phyloP scores from a whole-genome alignment of 2,329 filamentous ascomycete species.

The Purpureocillium lavendulum region DNA sequence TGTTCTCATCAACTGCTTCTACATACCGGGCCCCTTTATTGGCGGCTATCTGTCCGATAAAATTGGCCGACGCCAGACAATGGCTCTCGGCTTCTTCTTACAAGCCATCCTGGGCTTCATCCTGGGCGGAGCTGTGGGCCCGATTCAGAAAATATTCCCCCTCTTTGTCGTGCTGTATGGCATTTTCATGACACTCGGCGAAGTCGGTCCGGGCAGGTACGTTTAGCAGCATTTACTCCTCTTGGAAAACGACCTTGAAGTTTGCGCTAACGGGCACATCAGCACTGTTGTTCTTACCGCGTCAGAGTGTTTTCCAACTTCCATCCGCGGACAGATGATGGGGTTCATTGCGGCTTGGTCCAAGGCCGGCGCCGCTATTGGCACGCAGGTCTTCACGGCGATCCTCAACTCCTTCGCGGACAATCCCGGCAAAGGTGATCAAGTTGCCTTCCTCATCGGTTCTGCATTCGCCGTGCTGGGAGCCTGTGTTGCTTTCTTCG shows the following conservation, averaged over 20 bases:
- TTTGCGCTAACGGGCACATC: too few species aligned
- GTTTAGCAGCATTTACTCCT: slow-evolving; percentile 22
- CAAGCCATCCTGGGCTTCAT: slow-evolving; percentile 34
- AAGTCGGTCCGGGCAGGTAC: slow-evolving; percentile 28
- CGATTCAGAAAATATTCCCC: slow-evolving; percentile 35
- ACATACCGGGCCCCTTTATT: slow-evolving; percentile 18
- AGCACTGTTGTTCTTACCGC: slow-evolving; percentile 35
- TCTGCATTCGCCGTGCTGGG: slow-evolving; percentile 16
- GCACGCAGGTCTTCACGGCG: slow-evolving; percentile 23
- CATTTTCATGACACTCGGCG: slow-evolving; percentile 28
- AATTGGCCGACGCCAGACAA: slow-evolving; percentile 22
- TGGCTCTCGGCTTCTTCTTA: slow-evolving; percentile 13
- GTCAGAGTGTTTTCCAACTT: slow-evolving; percentile 40
- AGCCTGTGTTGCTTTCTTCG: slow-evolving; percentile 14
- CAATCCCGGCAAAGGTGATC: slow-evolving; percentile 13
- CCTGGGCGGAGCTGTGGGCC: slow-evolving; percentile 36
- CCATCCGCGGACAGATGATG: slow-evolving; percentile 39
- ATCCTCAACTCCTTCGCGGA: slow-evolving; percentile 10
- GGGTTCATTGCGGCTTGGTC: slow-evolving; percentile 40
- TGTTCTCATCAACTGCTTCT: slow-evolving; percentile 13
- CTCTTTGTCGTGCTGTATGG: slow-evolving; percentile 44
- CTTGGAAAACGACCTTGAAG: not conserved
- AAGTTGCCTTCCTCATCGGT: slow-evolving; percentile 17
- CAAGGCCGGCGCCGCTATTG: slow-evolving; percentile 42
- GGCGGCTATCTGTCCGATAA: slow-evolving; percentile 29